A percentile compares a stretch with the other conserved stretches of the same genome.
These are phyloP conservation scores for Auricularia sp. DNA, from an alignment of 768 basidiomycete species.

Conservation along the genomic window DNA sequence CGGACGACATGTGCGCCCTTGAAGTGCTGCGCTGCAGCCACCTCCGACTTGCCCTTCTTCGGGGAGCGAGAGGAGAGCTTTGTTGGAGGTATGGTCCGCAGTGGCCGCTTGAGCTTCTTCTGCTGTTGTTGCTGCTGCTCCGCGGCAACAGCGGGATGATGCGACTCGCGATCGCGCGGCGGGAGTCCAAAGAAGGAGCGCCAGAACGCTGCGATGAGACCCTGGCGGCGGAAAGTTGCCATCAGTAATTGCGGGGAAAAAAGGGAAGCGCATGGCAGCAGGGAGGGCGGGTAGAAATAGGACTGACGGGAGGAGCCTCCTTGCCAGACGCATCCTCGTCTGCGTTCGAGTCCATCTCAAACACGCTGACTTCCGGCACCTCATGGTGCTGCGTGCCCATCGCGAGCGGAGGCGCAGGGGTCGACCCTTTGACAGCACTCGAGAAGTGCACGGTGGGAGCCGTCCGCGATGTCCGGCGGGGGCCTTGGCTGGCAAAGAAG, in stretches of 20 bases:
- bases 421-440: background rate
- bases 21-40: background rate
- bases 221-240: background rate
- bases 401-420: background rate
- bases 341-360: background rate
- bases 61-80: no score
- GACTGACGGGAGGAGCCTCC: conserved; percentile 1
- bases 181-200: background rate
- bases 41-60: background rate
- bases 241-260: background rate
- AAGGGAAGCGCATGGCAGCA: background rate
- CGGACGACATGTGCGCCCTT: background rate
- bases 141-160: background rate
- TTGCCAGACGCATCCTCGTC: background rate
- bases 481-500: background rate
- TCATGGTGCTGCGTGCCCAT: background rate
- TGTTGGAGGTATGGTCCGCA: background rate
- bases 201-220: conserved; percentile 1
- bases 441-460: background rate
- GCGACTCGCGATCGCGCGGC: background rate
- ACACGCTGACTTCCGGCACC: background rate
- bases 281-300: background rate
- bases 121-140: background rate
- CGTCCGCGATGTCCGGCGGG: background rate
- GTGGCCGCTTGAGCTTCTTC: background rate